Evolutionary conservation across 2,329 filamentous ascomycete species (phyloP), one percentile per base, ranked within the genome.

Genomic region (Reticulascus tulasneorum): DNA sequence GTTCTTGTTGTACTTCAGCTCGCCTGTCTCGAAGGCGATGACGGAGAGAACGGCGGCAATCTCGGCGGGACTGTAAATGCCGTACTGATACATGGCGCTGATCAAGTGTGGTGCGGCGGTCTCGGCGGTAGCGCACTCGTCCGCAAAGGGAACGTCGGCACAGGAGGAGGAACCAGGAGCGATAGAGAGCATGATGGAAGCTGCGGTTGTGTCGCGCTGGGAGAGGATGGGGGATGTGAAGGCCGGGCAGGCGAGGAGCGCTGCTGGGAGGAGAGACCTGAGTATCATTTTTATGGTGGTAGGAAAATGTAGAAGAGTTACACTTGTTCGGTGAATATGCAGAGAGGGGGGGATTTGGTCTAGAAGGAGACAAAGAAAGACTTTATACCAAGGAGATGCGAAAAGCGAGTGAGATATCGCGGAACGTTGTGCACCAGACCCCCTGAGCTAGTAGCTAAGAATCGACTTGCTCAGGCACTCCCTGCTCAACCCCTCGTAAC

Each of bases 1-100:
- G 61, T 89, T 87, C 57, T 69, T 73, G 60, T 82, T 86, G 71
- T 77, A 90, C 50, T 75, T 70, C 63, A 90, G 86, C 44, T 81
- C 71, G 16, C 38, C 77, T 2, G 76, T 79, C 64, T 94, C 88
- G 53, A 80, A 81, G 9, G 82, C 76, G 64, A 86, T 83, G 52
- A 88, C 67, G 10, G 80, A 69, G 27, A 93, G 53, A 12, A 90
- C 59, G 16, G 81, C 85, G 7, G 86, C 86, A 53, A 84, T 79
- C 48, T 84, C 76, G 16, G 69, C 73, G 16, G 63, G 60, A 22
- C 58, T 56, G 30, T 61, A 68, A 48, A 89, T 64, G 4, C 56
- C 46, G 66, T 86, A 83, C 9, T 67, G 59, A 13, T 51, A 38
- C 57, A 89, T 80, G 23, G 76, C 71, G 7, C 61, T 47, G 50